Conservation (phyloP, 2,329 filamentous ascomycete species). For the Samsoniella hepiali region DNA sequence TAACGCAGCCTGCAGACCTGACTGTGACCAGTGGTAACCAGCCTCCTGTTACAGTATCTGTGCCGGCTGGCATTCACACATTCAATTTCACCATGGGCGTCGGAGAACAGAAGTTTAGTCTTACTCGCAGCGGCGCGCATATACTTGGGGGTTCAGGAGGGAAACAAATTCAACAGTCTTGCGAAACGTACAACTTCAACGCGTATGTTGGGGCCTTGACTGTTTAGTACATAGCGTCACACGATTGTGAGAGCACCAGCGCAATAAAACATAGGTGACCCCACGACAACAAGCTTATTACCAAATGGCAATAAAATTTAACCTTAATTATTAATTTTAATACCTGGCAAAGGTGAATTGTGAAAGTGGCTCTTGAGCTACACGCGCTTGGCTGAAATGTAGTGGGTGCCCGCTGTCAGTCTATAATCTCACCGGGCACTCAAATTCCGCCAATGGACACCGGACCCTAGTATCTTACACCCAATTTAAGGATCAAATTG, state of each 20-base stretch:
- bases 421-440: conserved; percentile 6
- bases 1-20: conserved; percentile 24
- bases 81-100: conserved; percentile 26
- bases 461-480: no score
- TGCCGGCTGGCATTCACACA: conserved; percentile 23
- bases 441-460: neutral
- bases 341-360: no score
- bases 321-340: no score
- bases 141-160: conserved; percentile 20
- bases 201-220: conserved; percentile 20
- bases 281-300: no score
- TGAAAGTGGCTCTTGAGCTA: no score
- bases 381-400: no score
- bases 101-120: conserved; percentile 22
- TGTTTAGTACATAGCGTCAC: neutral
- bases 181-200: conserved; percentile 24
- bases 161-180: conserved; percentile 21
- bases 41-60: conserved; percentile 20
- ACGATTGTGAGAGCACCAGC: neutral
- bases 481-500: no score
- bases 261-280: neutral
- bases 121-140: conserved; percentile 18
- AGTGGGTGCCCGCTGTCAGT: neutral
- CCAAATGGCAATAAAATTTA: no score
- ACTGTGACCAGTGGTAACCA: conserved; percentile 22